These are phyloP conservation scores for Citrus unshiu DNA, from an alignment of 345 rosid species.

Conservation along the genomic window DNA sequence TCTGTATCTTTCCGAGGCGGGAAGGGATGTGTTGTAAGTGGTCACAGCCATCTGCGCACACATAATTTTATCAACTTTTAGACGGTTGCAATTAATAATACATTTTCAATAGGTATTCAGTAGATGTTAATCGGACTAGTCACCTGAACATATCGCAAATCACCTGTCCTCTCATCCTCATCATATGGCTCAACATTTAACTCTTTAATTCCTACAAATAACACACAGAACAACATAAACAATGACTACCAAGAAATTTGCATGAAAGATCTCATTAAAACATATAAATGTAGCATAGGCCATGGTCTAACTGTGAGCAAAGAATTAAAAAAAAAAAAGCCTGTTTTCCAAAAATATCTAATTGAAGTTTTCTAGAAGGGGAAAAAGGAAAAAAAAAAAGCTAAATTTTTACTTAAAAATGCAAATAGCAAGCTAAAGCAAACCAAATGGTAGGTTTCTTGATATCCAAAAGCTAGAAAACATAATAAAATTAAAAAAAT, in stretches of 20 bases:
- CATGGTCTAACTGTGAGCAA: background rate
- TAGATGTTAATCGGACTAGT: conserved; percentile 7
- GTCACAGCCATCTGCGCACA: conserved; percentile 86
- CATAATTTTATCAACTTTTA: conserved; percentile 17
- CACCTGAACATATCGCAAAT: conserved; percentile 92
- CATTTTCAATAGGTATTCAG: background rate
- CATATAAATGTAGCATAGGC: background rate
- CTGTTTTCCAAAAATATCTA: background rate
- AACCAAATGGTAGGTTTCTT: background rate
- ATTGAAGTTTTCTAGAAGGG: background rate
- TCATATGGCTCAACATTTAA: conserved; percentile 69
- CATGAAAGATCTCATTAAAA: background rate
- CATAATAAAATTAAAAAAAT: too few species aligned
- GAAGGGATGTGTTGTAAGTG: conserved; percentile 73
- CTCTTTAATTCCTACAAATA: conserved; percentile 52
- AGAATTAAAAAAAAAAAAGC: background rate
- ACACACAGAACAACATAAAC: background rate
- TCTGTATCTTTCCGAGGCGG: conserved; percentile 73
- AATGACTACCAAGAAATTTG: background rate
- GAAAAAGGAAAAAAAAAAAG: background rate
- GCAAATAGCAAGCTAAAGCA: background rate
- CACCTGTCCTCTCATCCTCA: conserved; percentile 83
- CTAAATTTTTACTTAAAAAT: too few species aligned
- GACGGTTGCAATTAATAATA: background rate
- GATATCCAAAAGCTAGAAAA: background rate